Percentiles rank a stretch among this genome's conserved stretches.
Evolutionary conservation across 2,329 filamentous ascomycete species (phyloP).

Genomic region (Tolypocladium guangdongense): DNA sequence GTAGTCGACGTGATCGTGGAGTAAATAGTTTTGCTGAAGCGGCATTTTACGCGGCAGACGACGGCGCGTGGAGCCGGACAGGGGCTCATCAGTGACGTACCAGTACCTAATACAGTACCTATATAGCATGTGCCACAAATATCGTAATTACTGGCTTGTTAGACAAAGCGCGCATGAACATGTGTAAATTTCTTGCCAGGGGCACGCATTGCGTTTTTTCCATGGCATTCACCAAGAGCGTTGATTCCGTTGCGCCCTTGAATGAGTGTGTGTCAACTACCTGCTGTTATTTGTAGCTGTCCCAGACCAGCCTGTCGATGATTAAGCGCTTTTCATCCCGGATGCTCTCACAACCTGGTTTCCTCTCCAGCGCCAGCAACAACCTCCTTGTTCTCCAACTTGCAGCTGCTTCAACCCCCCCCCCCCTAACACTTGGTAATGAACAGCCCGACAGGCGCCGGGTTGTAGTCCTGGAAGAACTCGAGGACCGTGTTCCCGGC

Average conservation of each 20-base stretch:
- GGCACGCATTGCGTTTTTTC: not conserved
- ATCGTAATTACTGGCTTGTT: not conserved
- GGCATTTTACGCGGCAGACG: not conserved
- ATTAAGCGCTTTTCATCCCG: not conserved
- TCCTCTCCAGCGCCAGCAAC: not conserved
- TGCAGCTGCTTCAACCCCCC: not conserved
- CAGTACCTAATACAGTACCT: too few species aligned
- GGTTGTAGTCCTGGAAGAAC: slow-evolving; percentile 56
- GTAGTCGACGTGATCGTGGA: too few species aligned
- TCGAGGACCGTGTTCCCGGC: slow-evolving; percentile 38
- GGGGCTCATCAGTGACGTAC: not conserved
- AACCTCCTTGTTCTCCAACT: not conserved
- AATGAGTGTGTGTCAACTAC: not conserved
- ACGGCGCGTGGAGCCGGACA: not conserved
- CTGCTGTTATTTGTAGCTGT: not conserved
- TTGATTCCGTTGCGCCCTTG: not conserved
- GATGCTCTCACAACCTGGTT: not conserved
- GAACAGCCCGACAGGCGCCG: slow-evolving; percentile 29
- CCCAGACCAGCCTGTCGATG: not conserved
- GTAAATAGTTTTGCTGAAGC: too few species aligned
- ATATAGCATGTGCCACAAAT: too few species aligned
- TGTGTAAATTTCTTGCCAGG: not conserved
- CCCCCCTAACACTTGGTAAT: slow-evolving; percentile 20
- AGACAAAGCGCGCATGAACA: not conserved
- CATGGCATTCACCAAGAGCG: not conserved